A percentile compares a stretch with the other conserved stretches of the same genome.
phyloP scores from a whole-genome alignment of 768 basidiomycete species.

The Russula dissimulans region DNA sequence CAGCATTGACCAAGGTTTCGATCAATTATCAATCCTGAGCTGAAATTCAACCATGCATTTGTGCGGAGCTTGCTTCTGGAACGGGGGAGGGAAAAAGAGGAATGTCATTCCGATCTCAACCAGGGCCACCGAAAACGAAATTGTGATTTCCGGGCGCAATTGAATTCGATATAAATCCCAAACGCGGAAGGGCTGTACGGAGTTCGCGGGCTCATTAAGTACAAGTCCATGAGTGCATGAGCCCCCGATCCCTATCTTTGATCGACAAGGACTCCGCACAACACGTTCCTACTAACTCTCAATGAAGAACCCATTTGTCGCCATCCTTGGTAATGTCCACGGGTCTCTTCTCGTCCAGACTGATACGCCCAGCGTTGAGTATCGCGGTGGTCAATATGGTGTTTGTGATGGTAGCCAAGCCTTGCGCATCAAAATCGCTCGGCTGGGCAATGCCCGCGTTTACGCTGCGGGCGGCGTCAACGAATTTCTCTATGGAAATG shows the following conservation, averaged over 20 bases:
- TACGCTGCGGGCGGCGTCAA: constrained; percentile 73
- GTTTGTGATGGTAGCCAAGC: constrained; percentile 81
- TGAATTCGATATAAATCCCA: not conserved
- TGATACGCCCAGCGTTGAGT: constrained; percentile 83
- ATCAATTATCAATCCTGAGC: not conserved
- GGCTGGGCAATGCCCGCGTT: constrained; percentile 62
- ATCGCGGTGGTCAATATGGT: constrained; percentile 84
- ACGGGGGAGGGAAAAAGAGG: too few relatives aligned
- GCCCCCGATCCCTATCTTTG: not conserved
- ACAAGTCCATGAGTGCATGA: not conserved
- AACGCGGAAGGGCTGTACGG: constrained; percentile 7
- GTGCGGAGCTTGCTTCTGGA: not conserved
- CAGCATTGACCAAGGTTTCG: not conserved
- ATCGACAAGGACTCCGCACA: too few relatives aligned
- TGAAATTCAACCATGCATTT: not conserved
- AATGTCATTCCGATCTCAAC: not conserved
- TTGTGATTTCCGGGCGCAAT: not conserved
- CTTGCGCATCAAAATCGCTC: constrained; percentile 66
- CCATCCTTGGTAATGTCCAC: constrained; percentile 66
- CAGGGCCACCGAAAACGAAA: not conserved
- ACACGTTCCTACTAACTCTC: constrained; percentile 19
- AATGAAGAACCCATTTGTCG: constrained; percentile 61
- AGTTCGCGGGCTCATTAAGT: not conserved
- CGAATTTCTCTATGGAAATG: constrained; percentile 85
- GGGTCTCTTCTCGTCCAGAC: constrained; percentile 80